phyloP scores from a whole-genome alignment of 805 yeast species.

The Candida multigemmis region DNA sequence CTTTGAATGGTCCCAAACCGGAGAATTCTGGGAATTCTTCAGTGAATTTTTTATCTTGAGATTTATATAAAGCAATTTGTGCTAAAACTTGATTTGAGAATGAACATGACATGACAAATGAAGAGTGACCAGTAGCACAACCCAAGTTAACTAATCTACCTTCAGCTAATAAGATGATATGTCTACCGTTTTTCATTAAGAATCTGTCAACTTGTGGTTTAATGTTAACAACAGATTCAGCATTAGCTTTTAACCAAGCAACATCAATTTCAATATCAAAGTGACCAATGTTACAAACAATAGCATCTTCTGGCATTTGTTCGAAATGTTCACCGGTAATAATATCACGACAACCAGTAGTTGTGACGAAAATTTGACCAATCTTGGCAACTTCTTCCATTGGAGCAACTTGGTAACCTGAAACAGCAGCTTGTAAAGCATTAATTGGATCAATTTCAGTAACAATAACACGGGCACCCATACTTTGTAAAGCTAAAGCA shows the following conservation, averaged over 20 bases:
- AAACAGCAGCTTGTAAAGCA: conserved; percentile 98
- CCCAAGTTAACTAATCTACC: conserved; percentile 99
- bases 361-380: conserved; percentile 98
- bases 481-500: conserved; percentile 96
- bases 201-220: conserved; percentile 99
- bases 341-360: conserved; percentile 99
- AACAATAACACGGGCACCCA: conserved; percentile 98
- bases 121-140: conserved; percentile 99
- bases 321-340: conserved; percentile 82
- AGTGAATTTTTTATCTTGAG: conserved; percentile 74
- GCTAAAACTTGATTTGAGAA: conserved; percentile 99
- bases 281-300: conserved; percentile 99
- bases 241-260: conserved; percentile 95
- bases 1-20: conserved; percentile 82
- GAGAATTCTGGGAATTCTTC: conserved; percentile 78
- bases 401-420: conserved; percentile 95
- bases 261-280: conserved; percentile 98
- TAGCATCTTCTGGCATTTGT: conserved; percentile 97
- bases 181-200: conserved; percentile 83
- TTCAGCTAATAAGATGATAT: conserved; percentile 92
- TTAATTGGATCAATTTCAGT: conserved; percentile 98
- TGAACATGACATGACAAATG: conserved; percentile 98
- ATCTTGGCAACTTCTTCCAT: conserved; percentile 86
- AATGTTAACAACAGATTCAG: conserved; percentile 89
- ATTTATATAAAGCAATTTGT: conserved; percentile 94